phyloP scores from a whole-genome alignment of 2,329 filamentous ascomycete genomes.

The Rutstroemia sp. region DNA sequence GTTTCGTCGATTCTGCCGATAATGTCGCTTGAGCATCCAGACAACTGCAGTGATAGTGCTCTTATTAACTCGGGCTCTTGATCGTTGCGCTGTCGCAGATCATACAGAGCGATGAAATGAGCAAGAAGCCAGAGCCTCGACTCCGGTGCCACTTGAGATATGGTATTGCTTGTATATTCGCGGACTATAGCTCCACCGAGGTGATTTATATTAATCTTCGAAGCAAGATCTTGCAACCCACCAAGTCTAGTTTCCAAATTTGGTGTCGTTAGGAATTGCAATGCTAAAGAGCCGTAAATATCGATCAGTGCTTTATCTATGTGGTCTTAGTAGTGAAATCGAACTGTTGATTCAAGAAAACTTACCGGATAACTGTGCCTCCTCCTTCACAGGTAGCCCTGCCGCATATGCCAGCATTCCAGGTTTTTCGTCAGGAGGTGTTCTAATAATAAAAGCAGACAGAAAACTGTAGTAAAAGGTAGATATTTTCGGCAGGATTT shows the following conservation, averaged over 20 bases:
- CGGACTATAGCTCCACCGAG: slow-evolving; percentile 24
- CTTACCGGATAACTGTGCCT: neutral
- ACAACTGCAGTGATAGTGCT: slow-evolving; percentile 47
- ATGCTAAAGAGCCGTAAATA: slow-evolving; percentile 25
- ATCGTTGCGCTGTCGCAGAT: slow-evolving; percentile 30
- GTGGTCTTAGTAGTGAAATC: neutral
- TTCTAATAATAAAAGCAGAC: slow-evolving; percentile 17
- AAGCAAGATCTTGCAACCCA: slow-evolving; percentile 20
- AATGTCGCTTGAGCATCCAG: slow-evolving; percentile 44
- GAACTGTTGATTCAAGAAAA: neutral
- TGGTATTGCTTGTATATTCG: slow-evolving; percentile 19
- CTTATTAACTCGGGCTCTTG: slow-evolving; percentile 39
- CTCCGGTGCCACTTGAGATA: slow-evolving; percentile 17
- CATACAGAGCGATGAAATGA: slow-evolving; percentile 55
- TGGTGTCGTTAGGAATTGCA: slow-evolving; percentile 27
- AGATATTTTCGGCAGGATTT: slow-evolving; percentile 22
- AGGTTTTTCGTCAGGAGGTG: neutral
- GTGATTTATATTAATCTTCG: slow-evolving; percentile 19
- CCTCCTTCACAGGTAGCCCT: neutral
- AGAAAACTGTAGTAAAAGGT: slow-evolving; percentile 26
- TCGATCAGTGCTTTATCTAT: slow-evolving; percentile 16
- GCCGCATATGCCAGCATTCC: slow-evolving; percentile 1
- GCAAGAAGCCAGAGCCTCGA: slow-evolving; percentile 57
- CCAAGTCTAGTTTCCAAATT: slow-evolving; percentile 20
- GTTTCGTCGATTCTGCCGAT: slow-evolving; percentile 38